Conservation (phyloP, 2,329 filamentous ascomycete genomes). For the Fusarium citri region DNA sequence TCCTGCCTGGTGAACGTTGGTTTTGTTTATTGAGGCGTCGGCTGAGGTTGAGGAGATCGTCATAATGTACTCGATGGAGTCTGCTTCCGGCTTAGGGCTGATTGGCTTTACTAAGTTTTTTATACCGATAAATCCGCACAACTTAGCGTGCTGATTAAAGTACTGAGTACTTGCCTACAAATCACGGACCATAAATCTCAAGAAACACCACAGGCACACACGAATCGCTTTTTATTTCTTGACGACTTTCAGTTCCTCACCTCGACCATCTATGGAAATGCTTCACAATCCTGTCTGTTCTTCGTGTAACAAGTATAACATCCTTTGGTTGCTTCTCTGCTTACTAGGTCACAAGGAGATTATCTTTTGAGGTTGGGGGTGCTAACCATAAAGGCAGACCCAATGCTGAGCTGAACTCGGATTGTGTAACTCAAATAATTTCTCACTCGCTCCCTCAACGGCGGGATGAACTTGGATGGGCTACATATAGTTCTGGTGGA, state of each 20-base stretch:
- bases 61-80: not conserved
- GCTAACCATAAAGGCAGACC: not conserved
- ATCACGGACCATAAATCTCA: not conserved
- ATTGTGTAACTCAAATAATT: too few relatives aligned
- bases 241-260: rapidly evolving
- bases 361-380: not conserved
- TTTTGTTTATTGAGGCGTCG: not conserved
- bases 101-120: rapidly evolving
- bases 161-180: not conserved
- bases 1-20: not conserved
- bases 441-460: too few relatives aligned
- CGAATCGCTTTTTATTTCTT: not conserved
- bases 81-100: not conserved
- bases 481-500: not conserved
- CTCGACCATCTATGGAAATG: rapidly evolving
- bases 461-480: not conserved
- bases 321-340: too few relatives aligned
- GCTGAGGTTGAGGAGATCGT: not conserved
- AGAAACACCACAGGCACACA: not conserved
- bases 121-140: rapidly evolving
- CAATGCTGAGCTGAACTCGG: too few relatives aligned
- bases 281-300: not conserved
- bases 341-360: not conserved
- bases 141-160: rapidly evolving
- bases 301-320: not conserved